Percentiles rank a stretch among this genome's conserved stretches.
These are phyloP conservation scores for Suillus weaverae DNA, from an alignment of 768 basidiomycete species.

Conservation along the genomic window DNA sequence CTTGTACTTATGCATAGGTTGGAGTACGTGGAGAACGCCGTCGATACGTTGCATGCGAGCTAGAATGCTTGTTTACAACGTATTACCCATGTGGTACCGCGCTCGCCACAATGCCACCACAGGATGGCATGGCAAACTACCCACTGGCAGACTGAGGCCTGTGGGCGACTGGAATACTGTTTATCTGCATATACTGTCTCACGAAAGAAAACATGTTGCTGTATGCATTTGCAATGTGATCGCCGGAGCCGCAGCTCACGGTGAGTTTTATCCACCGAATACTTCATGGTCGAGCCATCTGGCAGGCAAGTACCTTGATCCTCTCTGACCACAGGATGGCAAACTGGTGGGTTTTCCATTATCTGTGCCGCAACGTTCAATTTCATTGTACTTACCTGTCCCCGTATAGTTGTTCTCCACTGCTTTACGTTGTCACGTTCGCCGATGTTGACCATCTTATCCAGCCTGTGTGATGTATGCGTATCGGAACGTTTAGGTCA, in stretches of 20 bases:
- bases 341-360: background rate
- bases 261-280: background rate
- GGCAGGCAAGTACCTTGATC: background rate
- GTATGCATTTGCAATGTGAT: background rate
- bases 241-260: background rate
- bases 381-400: background rate
- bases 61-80: background rate
- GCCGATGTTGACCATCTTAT: slow-evolving; percentile 10
- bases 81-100: background rate
- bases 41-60: background rate
- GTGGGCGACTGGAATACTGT: background rate
- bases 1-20: background rate
- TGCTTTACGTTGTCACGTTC: background rate
- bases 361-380: background rate
- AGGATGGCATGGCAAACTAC: background rate
- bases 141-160: background rate
- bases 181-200: background rate
- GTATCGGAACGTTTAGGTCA: slow-evolving; percentile 16
- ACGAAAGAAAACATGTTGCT: background rate
- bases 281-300: background rate
- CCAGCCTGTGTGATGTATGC: slow-evolving; percentile 15
- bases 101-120: background rate
- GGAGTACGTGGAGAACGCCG: background rate
- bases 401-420: background rate
- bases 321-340: background rate